Evolutionary conservation across 805 yeast species (phyloP), one percentile per base, ranked within the genome.

Genomic region (Ogataea dorogensis): DNA sequence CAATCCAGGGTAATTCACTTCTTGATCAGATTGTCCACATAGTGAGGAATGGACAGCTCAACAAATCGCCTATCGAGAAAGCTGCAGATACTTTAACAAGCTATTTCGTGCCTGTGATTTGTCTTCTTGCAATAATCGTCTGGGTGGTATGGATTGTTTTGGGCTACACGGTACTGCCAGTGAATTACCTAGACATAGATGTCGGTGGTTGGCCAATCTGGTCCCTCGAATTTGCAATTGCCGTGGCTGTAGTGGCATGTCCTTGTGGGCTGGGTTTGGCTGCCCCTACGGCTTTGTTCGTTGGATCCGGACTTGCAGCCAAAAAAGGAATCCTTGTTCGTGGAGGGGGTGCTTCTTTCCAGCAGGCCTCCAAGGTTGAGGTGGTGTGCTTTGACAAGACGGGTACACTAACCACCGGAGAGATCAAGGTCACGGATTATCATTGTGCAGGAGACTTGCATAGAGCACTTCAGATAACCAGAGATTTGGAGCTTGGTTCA

Each of bases 241-340:
- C 89, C 0, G 91, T 85, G 2, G 82, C 84, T 61, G 91, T 84
- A 2, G 76, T 84, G 33, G 91, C 91, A 0, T 84, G 94, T 54
- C 94, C 94, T 1, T 84, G 93, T 65, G 94, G 91, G 2, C 75
- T 84, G 47, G 93, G 91, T 2, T 64, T 84, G 15, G 93, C 93
- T 16, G 93, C 91, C 2, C 93, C 93, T 2, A 83, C 91, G 2
- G 91, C 93, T 0, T 56, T 84, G 25, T 82, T 80, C 63, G 87
- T 84, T 9, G 93, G 93, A 2, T 68, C 86, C 12, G 87, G 91
- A 0, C 56, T 84, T 33, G 87, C 89, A 23, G 93, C 93, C 10
- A 80, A 78, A 51, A 62, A 77, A 53, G 93, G 91, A 14, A 77
- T 84, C 33, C 64, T 84, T 24, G 87, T 84, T 1, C 73, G 81